Evolutionary conservation across 1,284 basidiomycete genomes (phyloP), one percentile per base, ranked within the genome.

Genomic region (Rhodotorula sp.): DNA sequence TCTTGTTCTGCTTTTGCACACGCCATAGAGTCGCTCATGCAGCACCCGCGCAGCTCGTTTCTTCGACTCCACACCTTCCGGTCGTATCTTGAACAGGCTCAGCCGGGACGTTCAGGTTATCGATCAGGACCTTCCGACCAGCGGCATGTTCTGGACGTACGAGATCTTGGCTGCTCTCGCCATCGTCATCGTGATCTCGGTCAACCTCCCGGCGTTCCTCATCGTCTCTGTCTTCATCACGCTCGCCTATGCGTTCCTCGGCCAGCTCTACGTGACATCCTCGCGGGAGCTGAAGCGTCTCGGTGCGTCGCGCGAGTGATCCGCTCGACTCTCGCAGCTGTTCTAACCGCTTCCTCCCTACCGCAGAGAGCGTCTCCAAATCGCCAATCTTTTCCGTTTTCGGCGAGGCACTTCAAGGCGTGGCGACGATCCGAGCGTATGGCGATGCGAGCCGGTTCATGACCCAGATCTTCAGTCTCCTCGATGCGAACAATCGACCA

Each of bases 81-180:
- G 84, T 5, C 81, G 84, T 2, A 84, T 85, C 72, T 80, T 85
- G 68, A 86, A 86, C 72, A 80, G 85, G 15, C 80, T 82, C 52
- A 77, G 77, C 19, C 75, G 73, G 23, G 71, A 68, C 62, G 81
- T 85, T 69, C 82, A 83, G 59, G 82, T 82, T 0, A 80, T 85
- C 66, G 85, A 86, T 77, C 81, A 82, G 49, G 81, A 83, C 66
- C 76, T 82, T 1, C 77, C 79, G 12, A 34, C 68, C 72, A 79
- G 81, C 28, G 70, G 82, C 62, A 77, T 83, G 69, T 79, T 82
- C 68, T 79, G 84, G 28, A 77, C 72, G 7, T 63, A 71, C 49
- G 77, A 78, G 59, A 54, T 74, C 21, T 65, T 77, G 45, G 63
- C 60, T 16, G 72, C 75, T 3, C 18, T 66, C 10, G 70, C 74